Base-by-base conservation (phyloP, 768 basidiomycete genomes). In the Tephrocybe sp. region DNA sequence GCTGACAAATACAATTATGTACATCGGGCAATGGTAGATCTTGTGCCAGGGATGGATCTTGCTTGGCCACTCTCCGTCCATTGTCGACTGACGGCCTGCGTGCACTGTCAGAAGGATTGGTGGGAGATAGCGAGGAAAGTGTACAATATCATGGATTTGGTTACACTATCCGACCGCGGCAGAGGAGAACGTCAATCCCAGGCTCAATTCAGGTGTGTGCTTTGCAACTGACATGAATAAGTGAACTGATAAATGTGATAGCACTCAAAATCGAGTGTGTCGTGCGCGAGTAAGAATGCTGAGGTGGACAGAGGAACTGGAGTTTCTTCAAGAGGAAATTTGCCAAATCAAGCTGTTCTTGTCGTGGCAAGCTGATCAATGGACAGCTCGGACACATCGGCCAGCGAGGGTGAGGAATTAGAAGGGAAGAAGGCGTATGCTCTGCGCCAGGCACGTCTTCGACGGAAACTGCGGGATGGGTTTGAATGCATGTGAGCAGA, bases 241-340 rank as follows among this genome's bases (percentile, higher is more conserved):
- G 15, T 15, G 10, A 28, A 28, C 3, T 9, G 20, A 53, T 3
- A 21, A 33, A 5, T 17, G 4, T 10, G 15, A 26, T 32, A 56
- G 58, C 55, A 0, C 21, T 59, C 14, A 41, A 57, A 9, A 54
- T 66, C 25, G 61, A 64, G 23, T 66, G 61, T 56, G 58, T 17
- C 61, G 58, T 45, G 18, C 60, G 1, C 56, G 53, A 4, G 61
- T 63, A 2, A 47, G 62, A 9, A 45, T 51, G 3, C 23, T 48
- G 40, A 48, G 60, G 4, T 66, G 63, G 63, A 14, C 20, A 1
- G 63, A 66, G 28, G 65, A 66, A 45, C 46, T 60, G 7, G 48
- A 54, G 20, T 55, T 64, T 3, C 41, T 64, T n/a, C 48, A 58
- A 36, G 61, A 62, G 44, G 67, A 68, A 55, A 67, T 67, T 65